These are phyloP conservation scores for Cladosporium phlei DNA, from an alignment of 2,329 filamentous ascomycete genomes.

Conservation along the genomic window DNA sequence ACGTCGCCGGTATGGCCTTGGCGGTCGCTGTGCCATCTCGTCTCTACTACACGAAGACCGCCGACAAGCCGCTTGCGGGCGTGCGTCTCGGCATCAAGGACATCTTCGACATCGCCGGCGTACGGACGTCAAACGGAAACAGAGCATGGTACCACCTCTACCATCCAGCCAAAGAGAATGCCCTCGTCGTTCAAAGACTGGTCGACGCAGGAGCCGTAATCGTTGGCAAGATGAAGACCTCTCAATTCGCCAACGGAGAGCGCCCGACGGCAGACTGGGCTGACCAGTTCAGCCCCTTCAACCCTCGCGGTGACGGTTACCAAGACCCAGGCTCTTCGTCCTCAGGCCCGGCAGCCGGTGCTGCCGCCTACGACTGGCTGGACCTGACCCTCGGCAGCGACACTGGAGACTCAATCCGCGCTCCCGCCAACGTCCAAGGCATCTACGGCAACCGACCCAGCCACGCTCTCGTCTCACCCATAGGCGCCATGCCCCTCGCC, in stretches of 20 bases:
- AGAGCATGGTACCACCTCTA: slow-evolving; percentile 55
- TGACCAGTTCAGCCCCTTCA: slow-evolving; percentile 42
- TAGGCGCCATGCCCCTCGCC: slow-evolving; percentile 46
- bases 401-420: slow-evolving; percentile 48
- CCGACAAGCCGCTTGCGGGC: slow-evolving; percentile 55
- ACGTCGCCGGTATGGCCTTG: slow-evolving; percentile 39
- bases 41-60: slow-evolving; percentile 52
- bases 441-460: slow-evolving; percentile 49
- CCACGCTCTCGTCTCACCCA: slow-evolving; percentile 43
- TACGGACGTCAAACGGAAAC: slow-evolving; percentile 55
- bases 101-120: slow-evolving; percentile 55
- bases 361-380: slow-evolving; percentile 45
- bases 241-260: slow-evolving; percentile 44
- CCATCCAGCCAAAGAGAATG: slow-evolving; percentile 42
- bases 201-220: slow-evolving; percentile 55
- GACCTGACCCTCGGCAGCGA: slow-evolving; percentile 49
- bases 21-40: slow-evolving; percentile 55
- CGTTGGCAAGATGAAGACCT: slow-evolving; percentile 44
- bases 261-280: slow-evolving; percentile 49
- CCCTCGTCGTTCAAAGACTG: slow-evolving; percentile 50
- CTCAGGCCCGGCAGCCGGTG: slow-evolving; percentile 42
- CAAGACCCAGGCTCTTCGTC: slow-evolving; percentile 46
- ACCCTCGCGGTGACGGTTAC: slow-evolving; percentile 43
- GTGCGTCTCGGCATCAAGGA: slow-evolving; percentile 61
- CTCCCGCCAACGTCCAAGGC: slow-evolving; percentile 46